These are phyloP conservation scores for Aspergillus arachidicola DNA, from an alignment of 2,329 filamentous ascomycete genomes.

Conservation along the genomic window DNA sequence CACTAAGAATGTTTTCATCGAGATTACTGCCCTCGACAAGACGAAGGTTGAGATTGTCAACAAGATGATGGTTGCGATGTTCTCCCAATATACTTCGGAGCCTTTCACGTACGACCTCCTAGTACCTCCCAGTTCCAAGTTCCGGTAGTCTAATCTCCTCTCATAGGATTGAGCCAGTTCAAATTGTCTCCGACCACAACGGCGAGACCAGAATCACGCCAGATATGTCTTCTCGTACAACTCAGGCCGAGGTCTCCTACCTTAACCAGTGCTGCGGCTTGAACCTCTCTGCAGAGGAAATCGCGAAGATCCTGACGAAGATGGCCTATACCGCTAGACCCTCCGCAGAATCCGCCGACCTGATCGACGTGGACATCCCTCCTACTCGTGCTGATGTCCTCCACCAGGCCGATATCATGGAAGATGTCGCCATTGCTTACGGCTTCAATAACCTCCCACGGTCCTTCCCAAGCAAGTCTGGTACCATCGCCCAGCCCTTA, in stretches of 20 bases:
- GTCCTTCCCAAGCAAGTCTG: slow-evolving; percentile 80
- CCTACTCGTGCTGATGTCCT: slow-evolving; percentile 91
- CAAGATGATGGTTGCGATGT: slow-evolving; percentile 97
- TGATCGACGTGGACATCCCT: slow-evolving; percentile 81
- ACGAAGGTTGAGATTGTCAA: slow-evolving; percentile 96
- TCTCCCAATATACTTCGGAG: slow-evolving; percentile 85
- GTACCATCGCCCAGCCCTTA: slow-evolving; percentile 82
- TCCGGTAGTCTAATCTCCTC: slow-evolving; percentile 1
- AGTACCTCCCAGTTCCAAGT: background rate
- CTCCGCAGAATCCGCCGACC: slow-evolving; percentile 67
- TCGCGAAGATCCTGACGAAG: slow-evolving; percentile 79
- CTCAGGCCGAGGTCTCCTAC: slow-evolving; percentile 86
- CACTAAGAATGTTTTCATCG: slow-evolving; percentile 93
- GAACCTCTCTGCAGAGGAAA: slow-evolving; percentile 69
- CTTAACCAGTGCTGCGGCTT: slow-evolving; percentile 92
- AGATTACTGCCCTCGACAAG: slow-evolving; percentile 92
- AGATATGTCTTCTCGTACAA: slow-evolving; percentile 72
- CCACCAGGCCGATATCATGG: slow-evolving; percentile 98
- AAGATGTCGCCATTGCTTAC: slow-evolving; percentile 94
- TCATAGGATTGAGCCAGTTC: slow-evolving; percentile 76
- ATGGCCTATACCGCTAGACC: slow-evolving; percentile 87
- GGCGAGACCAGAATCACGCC: slow-evolving; percentile 78
- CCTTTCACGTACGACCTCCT: slow-evolving; percentile 67
- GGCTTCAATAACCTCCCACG: slow-evolving; percentile 96
- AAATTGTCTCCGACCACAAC: slow-evolving; percentile 92